Base-by-base conservation (phyloP, 768 basidiomycete species). In the Plicaturopsis crispa region DNA sequence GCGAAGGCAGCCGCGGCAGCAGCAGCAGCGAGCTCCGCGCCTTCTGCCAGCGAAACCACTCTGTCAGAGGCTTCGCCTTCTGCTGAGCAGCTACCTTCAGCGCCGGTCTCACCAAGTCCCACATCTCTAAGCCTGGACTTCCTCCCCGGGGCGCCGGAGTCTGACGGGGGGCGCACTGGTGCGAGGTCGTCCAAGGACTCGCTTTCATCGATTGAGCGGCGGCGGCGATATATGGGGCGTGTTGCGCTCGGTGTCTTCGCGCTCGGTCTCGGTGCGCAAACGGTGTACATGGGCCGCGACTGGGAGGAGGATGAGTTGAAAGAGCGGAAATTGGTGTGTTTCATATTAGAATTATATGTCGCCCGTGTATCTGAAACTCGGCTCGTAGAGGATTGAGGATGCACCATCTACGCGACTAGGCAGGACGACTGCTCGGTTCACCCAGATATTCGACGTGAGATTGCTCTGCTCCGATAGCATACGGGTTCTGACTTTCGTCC, bases 121-220 rank as follows among this genome's bases (percentile, higher is more conserved):
- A 26, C 31, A 12, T 12, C 45, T 44, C 20, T 46, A 4, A 77
- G 70, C 38, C 65, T 85, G 14, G 83, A 86, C 56, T 81, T 85
- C 47, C 69, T 77, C 13, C 79, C 80, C 0, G 62, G 67, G 12
- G 71, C 72, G 46, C 50, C 52, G 34, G 62, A 63, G 12, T 57
- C 60, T 31, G 56, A 60, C 39, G 54, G 56, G 23, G 67, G 73
- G 42, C 66, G 78, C 36, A 89, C 86, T 0, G 86, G 87, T 11
- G 87, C 87, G 36, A 70, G 65, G 54, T 88, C 85, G 3, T 81
- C 84, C 12, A 85, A 81, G 49, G 80, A 83, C 36, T 76, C 80
- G 11, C 69, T 90, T 38, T 84, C 84, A 13, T 79, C 80, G 36
- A 83, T 81, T 44, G 94, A 96, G 60, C 69, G 73, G 48, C 71